Conservation (phyloP, 2,329 filamentous ascomycete genomes). For the Sclerotiophoma versabilis region DNA sequence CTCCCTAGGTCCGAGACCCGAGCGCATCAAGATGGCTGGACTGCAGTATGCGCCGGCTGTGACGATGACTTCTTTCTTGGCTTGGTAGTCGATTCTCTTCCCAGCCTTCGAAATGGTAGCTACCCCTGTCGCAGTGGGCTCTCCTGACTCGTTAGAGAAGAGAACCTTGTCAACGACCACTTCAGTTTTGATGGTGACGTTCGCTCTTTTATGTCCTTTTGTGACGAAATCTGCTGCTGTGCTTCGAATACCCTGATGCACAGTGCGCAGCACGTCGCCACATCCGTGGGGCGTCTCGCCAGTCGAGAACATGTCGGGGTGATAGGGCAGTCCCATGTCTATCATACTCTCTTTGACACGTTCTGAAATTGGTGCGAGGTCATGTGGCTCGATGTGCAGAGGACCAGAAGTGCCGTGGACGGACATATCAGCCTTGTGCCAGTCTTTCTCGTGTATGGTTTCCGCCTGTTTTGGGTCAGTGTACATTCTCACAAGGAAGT, state of each 20-base stretch:
- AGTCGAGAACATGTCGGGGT: slow-evolving; percentile 66
- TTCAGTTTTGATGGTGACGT: slow-evolving; percentile 45
- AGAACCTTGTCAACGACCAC: slow-evolving; percentile 55
- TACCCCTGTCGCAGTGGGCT: slow-evolving; percentile 57
- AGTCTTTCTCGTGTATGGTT: slow-evolving; percentile 64
- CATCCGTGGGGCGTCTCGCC: slow-evolving; percentile 44
- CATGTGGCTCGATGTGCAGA: slow-evolving; percentile 64
- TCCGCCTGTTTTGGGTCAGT: slow-evolving; percentile 51
- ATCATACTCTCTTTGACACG: slow-evolving; percentile 63
- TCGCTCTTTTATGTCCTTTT: slow-evolving; percentile 49
- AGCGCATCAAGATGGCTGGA: slow-evolving; percentile 55
- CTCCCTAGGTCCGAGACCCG: slow-evolving; percentile 64
- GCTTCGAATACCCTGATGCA: slow-evolving; percentile 39
- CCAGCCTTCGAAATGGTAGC: slow-evolving; percentile 53
- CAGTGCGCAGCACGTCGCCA: slow-evolving; percentile 41
- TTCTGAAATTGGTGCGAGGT: slow-evolving; percentile 65
- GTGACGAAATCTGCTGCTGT: slow-evolving; percentile 50
- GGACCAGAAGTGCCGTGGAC: slow-evolving; percentile 58
- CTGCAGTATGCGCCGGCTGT: slow-evolving; percentile 45
- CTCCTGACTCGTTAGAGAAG: slow-evolving; percentile 45
- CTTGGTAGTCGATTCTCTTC: slow-evolving; percentile 43
- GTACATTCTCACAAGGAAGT: rapidly evolving
- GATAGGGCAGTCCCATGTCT: slow-evolving; percentile 61
- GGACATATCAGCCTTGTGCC: slow-evolving; percentile 60
- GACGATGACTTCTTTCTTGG: slow-evolving; percentile 44